phyloP scores from a whole-genome alignment of 495 filamentous ascomycete genomes.

The Viridothelium virens region DNA sequence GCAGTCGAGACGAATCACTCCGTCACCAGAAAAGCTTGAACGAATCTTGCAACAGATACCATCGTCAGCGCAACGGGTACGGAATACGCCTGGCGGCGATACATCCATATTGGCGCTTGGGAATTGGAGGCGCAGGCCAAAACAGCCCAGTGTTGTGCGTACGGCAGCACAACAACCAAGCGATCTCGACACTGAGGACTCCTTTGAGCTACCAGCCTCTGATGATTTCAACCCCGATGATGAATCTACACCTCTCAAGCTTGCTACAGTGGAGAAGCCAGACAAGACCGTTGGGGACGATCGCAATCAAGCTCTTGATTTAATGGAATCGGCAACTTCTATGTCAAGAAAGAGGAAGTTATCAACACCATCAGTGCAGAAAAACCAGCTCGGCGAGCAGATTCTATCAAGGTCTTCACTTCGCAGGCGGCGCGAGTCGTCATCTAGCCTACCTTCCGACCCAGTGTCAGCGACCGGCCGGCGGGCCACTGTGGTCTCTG shows the following conservation, averaged over 20 bases:
- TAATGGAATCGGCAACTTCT: constrained; percentile 15
- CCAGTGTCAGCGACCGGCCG: not conserved
- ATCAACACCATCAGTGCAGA: constrained; percentile 21
- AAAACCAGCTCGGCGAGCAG: not conserved
- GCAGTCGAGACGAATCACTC: not conserved
- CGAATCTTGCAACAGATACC: constrained; percentile 5
- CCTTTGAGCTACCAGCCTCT: not conserved
- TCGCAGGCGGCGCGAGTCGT: not conserved
- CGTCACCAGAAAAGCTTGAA: not conserved
- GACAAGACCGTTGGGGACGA: not conserved
- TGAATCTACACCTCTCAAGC: constrained; percentile 57
- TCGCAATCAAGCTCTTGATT: constrained; percentile 8
- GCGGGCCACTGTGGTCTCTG: not conserved
- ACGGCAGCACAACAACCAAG: constrained; percentile 44
- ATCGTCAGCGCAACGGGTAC: constrained; percentile 17
- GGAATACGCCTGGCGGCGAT: constrained; percentile 46
- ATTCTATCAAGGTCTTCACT: not conserved
- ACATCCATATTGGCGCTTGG: constrained; percentile 43
- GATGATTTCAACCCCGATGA: constrained; percentile 54
- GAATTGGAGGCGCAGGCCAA: constrained; percentile 57
- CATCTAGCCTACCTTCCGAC: not conserved
- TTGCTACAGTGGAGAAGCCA: constrained; percentile 24
- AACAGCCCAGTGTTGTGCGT: constrained; percentile 61
- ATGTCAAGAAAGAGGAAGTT: constrained; percentile 37
- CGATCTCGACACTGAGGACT: constrained; percentile 35